phyloP scores from a whole-genome alignment of 2,329 filamentous ascomycete genomes.

The Pseudopithomyces chartarum region DNA sequence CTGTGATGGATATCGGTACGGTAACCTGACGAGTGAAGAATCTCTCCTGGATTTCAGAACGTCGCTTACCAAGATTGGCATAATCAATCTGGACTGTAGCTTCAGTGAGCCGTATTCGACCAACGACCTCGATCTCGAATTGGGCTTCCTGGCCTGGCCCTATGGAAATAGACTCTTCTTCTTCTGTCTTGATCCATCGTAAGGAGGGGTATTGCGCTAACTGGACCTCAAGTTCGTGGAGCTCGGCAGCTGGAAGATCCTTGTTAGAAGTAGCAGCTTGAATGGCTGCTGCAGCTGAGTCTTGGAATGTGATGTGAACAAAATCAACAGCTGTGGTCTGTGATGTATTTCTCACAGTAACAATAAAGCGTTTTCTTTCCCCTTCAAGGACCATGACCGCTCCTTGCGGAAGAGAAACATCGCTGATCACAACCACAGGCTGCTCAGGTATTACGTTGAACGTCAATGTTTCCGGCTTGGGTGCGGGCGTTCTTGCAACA shows the following conservation, averaged over 20 bases:
- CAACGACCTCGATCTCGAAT: slow-evolving; percentile 83
- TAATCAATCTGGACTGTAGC: slow-evolving; percentile 86
- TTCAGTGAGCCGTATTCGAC: slow-evolving; percentile 81
- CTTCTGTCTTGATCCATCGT: slow-evolving; percentile 56
- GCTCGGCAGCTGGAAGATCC: slow-evolving; percentile 75
- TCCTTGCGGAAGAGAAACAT: slow-evolving; percentile 78
- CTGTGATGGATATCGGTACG: slow-evolving; percentile 82
- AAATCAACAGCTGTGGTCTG: slow-evolving; percentile 75
- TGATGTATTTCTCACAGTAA: slow-evolving; percentile 82
- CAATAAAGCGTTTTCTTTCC: slow-evolving; percentile 75
- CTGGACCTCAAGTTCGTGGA: slow-evolving; percentile 85
- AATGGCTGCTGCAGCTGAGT: slow-evolving; percentile 80
- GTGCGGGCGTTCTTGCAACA: slow-evolving; percentile 27
- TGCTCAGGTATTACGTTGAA: slow-evolving; percentile 80
- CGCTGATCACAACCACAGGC: slow-evolving; percentile 76
- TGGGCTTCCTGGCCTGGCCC: slow-evolving; percentile 68
- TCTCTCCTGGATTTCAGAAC: slow-evolving; percentile 69
- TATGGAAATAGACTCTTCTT: slow-evolving; percentile 59
- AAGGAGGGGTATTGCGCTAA: slow-evolving; percentile 72
- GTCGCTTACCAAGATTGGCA: slow-evolving; percentile 73
- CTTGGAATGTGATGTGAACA: slow-evolving; percentile 84
- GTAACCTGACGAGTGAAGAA: slow-evolving; percentile 87
- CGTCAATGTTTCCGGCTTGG: slow-evolving; percentile 53
- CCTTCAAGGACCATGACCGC: slow-evolving; percentile 93
- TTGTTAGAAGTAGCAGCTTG: slow-evolving; percentile 76